These are phyloP conservation scores for Piedraia hortae DNA, from an alignment of 2,329 filamentous ascomycete species.

Conservation along the genomic window DNA sequence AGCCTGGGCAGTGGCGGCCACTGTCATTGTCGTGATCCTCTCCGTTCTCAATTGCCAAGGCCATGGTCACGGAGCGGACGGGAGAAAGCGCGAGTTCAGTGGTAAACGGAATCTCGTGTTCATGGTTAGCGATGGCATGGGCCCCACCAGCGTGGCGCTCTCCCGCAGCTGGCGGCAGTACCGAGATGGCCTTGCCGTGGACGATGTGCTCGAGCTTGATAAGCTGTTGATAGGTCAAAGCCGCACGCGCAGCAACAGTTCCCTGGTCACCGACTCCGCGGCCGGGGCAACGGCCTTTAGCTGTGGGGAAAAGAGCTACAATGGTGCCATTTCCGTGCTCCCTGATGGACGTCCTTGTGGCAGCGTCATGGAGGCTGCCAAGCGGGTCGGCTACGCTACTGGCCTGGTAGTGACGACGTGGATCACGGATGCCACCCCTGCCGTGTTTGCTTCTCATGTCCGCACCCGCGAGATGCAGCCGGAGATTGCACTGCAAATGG, in stretches of 20 bases:
- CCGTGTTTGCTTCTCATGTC: slow-evolving; percentile 79
- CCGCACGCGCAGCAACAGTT: slow-evolving; percentile 58
- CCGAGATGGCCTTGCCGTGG: slow-evolving; percentile 40
- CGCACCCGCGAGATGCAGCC: slow-evolving; percentile 58
- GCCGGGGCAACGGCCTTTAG: slow-evolving; percentile 95
- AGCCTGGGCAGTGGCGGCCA: slow-evolving; percentile 58
- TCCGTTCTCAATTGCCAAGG: slow-evolving; percentile 51
- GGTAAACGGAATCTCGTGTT: slow-evolving; percentile 86
- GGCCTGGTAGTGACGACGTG: slow-evolving; percentile 86
- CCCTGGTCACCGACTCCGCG: slow-evolving; percentile 77
- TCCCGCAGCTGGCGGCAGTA: slow-evolving; percentile 70
- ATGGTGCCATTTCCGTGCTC: slow-evolving; percentile 75
- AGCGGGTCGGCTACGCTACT: slow-evolving; percentile 70
- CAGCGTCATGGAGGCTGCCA: slow-evolving; percentile 78
- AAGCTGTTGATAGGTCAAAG: slow-evolving; percentile 74
- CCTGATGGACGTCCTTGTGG: slow-evolving; percentile 71
- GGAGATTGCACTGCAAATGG: slow-evolving; percentile 71
- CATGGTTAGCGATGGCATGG: slow-evolving; percentile 99
- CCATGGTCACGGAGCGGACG: slow-evolving; percentile 1
- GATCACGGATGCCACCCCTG: slow-evolving; percentile 85
- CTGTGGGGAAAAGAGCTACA: slow-evolving; percentile 83
- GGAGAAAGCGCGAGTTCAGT: slow-evolving; percentile 10
- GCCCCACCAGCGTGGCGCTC: slow-evolving; percentile 64
- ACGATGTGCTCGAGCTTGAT: slow-evolving; percentile 56
- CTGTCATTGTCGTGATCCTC: slow-evolving; percentile 48